Percentiles rank a stretch among this genome's conserved stretches.
Evolutionary conservation across 2,329 filamentous ascomycete species (phyloP).

Genomic region (Cladophialophora exuberans): DNA sequence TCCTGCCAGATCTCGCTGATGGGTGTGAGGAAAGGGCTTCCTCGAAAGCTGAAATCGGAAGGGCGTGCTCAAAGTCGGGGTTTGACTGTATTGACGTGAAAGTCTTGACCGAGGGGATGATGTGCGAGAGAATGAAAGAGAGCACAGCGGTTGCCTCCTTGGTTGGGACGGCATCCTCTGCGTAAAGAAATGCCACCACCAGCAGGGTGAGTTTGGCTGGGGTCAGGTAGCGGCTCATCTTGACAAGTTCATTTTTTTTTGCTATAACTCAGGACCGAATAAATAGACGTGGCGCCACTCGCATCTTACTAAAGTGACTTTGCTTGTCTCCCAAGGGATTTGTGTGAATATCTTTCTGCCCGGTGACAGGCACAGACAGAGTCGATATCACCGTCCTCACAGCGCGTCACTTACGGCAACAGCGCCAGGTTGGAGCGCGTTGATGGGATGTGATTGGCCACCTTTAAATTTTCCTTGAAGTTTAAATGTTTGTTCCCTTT

Average conservation of each 20-base stretch:
- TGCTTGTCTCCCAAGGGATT: no score
- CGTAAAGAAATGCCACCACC: conserved; percentile 79
- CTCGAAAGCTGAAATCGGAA: conserved; percentile 52
- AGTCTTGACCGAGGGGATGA: conserved; percentile 54
- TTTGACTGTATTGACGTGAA: conserved; percentile 31
- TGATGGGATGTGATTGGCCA: background rate
- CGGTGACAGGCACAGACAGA: no score
- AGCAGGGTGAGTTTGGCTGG: conserved; percentile 85
- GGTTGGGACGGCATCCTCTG: conserved; percentile 68
- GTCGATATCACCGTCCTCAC: no score
- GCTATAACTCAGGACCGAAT: no score
- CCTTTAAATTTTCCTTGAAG: background rate
- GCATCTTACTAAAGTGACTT: no score
- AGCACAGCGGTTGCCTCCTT: conserved; percentile 74
- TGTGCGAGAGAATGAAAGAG: conserved; percentile 74
- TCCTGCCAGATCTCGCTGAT: conserved; percentile 69
- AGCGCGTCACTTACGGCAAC: background rate
- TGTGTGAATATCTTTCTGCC: no score
- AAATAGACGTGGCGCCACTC: no score
- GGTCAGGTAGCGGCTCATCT: conserved; percentile 82
- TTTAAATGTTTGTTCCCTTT: background rate
- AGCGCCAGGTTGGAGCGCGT: no score
- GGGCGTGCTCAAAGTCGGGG: conserved; percentile 14
- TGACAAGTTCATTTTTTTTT: no score
- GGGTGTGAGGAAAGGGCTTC: conserved; percentile 48